phyloP scores from a whole-genome alignment of 371 early-diverging fungal genomes.

The Mucor saturninus region DNA sequence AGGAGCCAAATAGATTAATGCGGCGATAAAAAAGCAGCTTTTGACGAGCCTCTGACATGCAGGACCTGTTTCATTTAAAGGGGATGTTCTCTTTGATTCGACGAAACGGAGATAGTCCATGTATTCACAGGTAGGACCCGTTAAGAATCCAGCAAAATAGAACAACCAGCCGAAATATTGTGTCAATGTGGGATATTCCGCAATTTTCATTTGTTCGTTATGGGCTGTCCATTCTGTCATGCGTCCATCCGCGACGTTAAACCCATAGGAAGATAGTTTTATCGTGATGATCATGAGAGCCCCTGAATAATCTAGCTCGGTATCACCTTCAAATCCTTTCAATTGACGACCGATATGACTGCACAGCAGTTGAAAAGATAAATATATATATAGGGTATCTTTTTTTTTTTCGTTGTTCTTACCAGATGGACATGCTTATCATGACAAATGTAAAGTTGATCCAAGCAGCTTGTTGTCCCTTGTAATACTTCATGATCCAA shows the following conservation, averaged over 20 bases:
- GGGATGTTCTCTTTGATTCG: conserved; percentile 15
- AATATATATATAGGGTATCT: too few species aligned
- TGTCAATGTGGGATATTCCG: conserved; percentile 66
- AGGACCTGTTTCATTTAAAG: conserved; percentile 19
- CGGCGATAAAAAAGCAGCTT: conserved; percentile 41
- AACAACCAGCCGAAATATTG: conserved; percentile 89
- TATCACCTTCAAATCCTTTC: conserved; percentile 53
- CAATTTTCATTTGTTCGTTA: conserved; percentile 66
- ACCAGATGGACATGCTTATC: conserved; percentile 79
- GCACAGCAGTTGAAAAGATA: background rate
- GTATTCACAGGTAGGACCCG: conserved; percentile 88
- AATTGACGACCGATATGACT: conserved; percentile 70
- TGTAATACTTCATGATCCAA: conserved; percentile 44
- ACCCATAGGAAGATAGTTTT: conserved; percentile 88
- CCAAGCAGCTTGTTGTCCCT: conserved; percentile 56
- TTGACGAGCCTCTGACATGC: conserved; percentile 33
- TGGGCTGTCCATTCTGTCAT: conserved; percentile 45
- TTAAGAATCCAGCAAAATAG: conserved; percentile 86
- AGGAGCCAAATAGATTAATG: conserved; percentile 41
- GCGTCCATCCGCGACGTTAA: conserved; percentile 57
- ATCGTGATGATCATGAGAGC: conserved; percentile 92
- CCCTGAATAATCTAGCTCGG: conserved; percentile 81
- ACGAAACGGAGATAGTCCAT: conserved; percentile 70
- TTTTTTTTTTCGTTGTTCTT: too few species aligned
- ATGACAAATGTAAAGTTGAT: conserved; percentile 75